phyloP scores from a whole-genome alignment of 192 early-diverging fungal species.

The Rhizoclosmatium globosum region DNA sequence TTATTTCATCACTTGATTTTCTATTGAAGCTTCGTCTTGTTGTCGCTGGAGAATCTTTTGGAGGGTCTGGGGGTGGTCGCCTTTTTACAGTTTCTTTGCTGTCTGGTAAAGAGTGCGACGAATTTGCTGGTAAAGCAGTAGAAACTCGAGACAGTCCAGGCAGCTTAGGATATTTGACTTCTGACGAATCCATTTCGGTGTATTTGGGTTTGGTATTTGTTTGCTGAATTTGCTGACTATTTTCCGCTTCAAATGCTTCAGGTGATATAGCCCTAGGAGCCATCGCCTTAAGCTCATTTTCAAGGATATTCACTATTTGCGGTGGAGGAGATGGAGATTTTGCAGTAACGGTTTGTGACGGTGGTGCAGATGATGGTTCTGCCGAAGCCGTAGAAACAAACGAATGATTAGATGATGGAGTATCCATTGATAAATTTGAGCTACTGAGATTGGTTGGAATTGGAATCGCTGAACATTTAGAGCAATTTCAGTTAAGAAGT shows the following conservation, averaged over 20 bases:
- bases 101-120: too few relatives aligned
- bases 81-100: too few relatives aligned
- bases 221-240: not conserved
- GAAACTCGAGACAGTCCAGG: too few relatives aligned
- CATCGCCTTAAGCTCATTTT: not conserved
- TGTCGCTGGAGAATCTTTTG: too few relatives aligned
- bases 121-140: too few relatives aligned
- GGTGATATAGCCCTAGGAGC: constrained; percentile 2
- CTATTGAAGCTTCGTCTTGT: too few relatives aligned
- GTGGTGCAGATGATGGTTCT: not conserved
- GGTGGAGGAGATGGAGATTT: not conserved
- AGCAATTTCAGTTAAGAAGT: not conserved
- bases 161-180: too few relatives aligned
- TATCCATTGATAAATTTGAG: too few relatives aligned
- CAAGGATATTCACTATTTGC: constrained; percentile 3
- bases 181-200: too few relatives aligned
- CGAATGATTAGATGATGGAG: too few relatives aligned
- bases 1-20: too few relatives aligned
- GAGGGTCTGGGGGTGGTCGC: too few relatives aligned
- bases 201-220: constrained; percentile 26
- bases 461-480: not conserved
- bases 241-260: not conserved
- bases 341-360: not conserved
- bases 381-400: not conserved
- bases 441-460: not conserved